Base-by-base conservation (phyloP, 2,329 filamentous ascomycete genomes). In the Venturia asperata region DNA sequence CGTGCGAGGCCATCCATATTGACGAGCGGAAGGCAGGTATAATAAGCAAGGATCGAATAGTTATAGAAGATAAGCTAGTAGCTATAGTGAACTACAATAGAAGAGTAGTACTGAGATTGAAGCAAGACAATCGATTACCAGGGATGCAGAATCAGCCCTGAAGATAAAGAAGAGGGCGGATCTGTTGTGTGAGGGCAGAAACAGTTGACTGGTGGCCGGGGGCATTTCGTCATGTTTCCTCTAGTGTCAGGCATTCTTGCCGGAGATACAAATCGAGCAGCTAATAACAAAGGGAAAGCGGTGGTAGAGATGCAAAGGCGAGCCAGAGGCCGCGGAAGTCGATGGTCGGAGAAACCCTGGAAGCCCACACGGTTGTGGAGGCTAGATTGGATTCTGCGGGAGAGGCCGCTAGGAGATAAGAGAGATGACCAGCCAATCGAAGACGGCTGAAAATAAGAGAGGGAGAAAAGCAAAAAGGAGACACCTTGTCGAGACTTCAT, bases 311-410 rank as follows among this genome's bases (percentile, higher is more conserved):
- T 34, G 52, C 30, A 37, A 30, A 37, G 30, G 17, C 27, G 52
- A 37, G 52, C 52, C 24, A 58, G 52, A 58, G 7, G 52, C 52
- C 52, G 52, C 52, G 52, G 52, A 58, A 37, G 52, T 58, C 52
- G 52, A 58, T 21, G 52, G n/a, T 58, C n/a, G 6, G n/a, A 13
- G 10, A 5, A 7, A 37, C 1, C 1, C 7, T n/a, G n/a, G 9
- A 49, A 10, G 21, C n/a, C 45, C 21, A 49, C n/a, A 34, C 49
- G 11, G 17, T 5, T 58, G 27, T 37, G 27, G 52, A 58, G 49
- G 15, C 7, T 24, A 3, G 9, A n/a, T 58, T 27, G 27, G n/a
- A 9, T n/a, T 37, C n/a, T 58, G 52, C 52, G 30, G 52, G 27
- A 9, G 5, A 37, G 0, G 3, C 52, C 52, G 52, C 52, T n/a